Evolutionary conservation across 768 basidiomycete species (phyloP).

Genomic region (Terana coerulea): DNA sequence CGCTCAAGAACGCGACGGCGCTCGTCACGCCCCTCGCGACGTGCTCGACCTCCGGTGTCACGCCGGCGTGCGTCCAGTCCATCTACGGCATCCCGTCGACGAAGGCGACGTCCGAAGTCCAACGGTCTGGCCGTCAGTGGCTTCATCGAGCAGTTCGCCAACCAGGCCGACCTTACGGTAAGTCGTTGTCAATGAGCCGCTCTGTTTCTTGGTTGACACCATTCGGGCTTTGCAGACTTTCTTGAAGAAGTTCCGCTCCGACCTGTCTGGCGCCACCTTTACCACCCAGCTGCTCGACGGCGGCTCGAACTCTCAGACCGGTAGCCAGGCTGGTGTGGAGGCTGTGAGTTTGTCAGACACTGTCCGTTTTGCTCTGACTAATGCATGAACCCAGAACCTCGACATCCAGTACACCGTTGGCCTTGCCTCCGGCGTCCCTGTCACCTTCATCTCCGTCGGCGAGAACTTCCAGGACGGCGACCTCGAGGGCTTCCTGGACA

Average conservation of each 20-base stretch:
- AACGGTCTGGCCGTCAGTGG: conserved; percentile 32
- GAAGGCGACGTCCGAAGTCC: conserved; percentile 15
- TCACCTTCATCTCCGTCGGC: conserved; percentile 49
- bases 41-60: conserved; percentile 24
- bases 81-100: conserved; percentile 28
- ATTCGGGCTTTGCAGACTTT: conserved; percentile 41
- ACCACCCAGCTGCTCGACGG: conserved; percentile 41
- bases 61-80: conserved; percentile 27
- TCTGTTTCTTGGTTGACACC: neutral
- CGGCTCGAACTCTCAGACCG: conserved; percentile 42
- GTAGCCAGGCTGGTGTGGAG: conserved; percentile 50
- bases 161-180: conserved; percentile 24
- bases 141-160: conserved; percentile 30
- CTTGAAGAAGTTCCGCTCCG: conserved; percentile 28
- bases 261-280: conserved; percentile 18
- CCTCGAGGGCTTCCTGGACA: conserved; percentile 31
- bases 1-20: conserved; percentile 19
- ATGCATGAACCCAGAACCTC: conserved; percentile 15
- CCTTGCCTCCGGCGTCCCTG: conserved; percentile 45
- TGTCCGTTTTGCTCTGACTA: neutral
- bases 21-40: conserved; percentile 16
- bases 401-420: conserved; percentile 28
- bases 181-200: conserved; percentile 31
- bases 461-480: conserved; percentile 19
- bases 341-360: conserved; percentile 38